Conservation (phyloP, 2,329 filamentous ascomycete species). For the Hansfordia pulvinata region DNA sequence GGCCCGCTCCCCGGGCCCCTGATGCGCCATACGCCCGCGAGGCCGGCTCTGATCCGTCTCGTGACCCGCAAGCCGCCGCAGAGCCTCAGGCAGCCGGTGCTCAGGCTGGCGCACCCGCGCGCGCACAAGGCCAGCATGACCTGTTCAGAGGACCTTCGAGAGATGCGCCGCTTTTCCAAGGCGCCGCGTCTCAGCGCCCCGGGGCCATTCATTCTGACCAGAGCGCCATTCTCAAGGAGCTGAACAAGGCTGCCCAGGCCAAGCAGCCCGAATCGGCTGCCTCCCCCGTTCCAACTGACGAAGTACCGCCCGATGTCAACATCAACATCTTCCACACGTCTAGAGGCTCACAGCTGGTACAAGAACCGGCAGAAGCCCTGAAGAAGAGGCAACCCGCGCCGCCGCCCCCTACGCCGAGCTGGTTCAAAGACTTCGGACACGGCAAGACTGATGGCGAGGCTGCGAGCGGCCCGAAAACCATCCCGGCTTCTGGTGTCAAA, state of each 20-base stretch:
- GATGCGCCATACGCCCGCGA: slow-evolving; percentile 1
- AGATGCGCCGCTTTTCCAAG: no score
- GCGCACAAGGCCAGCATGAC: no score
- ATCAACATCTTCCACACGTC: slow-evolving; percentile 34
- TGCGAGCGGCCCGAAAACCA: slow-evolving; percentile 2
- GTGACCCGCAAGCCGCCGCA: neutral
- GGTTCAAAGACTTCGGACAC: slow-evolving; percentile 20
- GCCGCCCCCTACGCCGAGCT: slow-evolving; percentile 12
- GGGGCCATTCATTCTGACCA: neutral
- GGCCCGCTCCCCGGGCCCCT: slow-evolving; percentile 1
- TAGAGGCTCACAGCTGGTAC: slow-evolving; percentile 26
- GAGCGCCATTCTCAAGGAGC: neutral
- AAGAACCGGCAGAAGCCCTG: slow-evolving; percentile 10
- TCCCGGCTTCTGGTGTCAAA: neutral
- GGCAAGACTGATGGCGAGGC: slow-evolving; percentile 6
- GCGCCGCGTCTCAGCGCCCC: no score
- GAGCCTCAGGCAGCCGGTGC: neutral
- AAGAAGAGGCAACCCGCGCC: slow-evolving; percentile 8
- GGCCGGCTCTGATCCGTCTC: slow-evolving; percentile 1
- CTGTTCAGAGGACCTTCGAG: no score
- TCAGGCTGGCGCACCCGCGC: neutral
- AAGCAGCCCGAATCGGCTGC: neutral
- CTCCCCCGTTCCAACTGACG: slow-evolving; percentile 1
- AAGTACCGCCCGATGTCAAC: slow-evolving; percentile 21
- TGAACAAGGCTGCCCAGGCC: neutral